phyloP scores from a whole-genome alignment of 148 eudicot genomes.

The Gaultheria prostrata region DNA sequence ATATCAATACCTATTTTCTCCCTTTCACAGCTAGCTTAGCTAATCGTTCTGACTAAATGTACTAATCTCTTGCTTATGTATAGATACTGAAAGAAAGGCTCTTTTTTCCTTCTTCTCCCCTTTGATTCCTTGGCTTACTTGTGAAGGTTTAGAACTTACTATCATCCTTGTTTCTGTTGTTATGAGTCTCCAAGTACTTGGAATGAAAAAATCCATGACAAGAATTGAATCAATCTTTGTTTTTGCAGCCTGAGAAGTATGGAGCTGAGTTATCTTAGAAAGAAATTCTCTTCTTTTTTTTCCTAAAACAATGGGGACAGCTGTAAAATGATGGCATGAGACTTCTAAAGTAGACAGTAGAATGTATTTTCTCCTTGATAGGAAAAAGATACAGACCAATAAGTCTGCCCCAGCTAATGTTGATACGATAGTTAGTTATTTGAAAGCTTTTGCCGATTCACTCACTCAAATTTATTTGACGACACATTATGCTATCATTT shows the following conservation, averaged over 20 bases:
- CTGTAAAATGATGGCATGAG: constrained; percentile 91
- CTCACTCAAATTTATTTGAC: neutral
- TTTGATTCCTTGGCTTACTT: neutral
- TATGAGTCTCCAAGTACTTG: neutral
- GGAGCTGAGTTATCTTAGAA: constrained; percentile 56
- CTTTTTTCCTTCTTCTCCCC: neutral
- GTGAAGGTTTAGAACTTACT: neutral
- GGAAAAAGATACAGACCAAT: constrained; percentile 74
- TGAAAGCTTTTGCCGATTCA: neutral
- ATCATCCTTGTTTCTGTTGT: neutral
- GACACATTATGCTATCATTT: neutral
- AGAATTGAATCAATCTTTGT: neutral
- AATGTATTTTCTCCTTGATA: constrained; percentile 79
- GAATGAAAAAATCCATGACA: neutral
- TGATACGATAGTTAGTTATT: constrained; percentile 68
- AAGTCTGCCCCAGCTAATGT: constrained; percentile 87
- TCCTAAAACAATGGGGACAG: constrained; percentile 79
- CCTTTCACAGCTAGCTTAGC: no score
- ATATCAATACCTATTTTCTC: no score
- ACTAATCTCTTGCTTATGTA: no score
- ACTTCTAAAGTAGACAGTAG: constrained; percentile 83
- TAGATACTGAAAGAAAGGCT: no score
- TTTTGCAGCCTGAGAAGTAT: constrained; percentile 68
- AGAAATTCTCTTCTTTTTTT: constrained; percentile 67
- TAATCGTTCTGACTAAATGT: no score